Evolutionary conservation across 176 grass and related monocot species (phyloP), one percentile per base, ranked within the genome.

Genomic region (Triticum timopheevii): DNA sequence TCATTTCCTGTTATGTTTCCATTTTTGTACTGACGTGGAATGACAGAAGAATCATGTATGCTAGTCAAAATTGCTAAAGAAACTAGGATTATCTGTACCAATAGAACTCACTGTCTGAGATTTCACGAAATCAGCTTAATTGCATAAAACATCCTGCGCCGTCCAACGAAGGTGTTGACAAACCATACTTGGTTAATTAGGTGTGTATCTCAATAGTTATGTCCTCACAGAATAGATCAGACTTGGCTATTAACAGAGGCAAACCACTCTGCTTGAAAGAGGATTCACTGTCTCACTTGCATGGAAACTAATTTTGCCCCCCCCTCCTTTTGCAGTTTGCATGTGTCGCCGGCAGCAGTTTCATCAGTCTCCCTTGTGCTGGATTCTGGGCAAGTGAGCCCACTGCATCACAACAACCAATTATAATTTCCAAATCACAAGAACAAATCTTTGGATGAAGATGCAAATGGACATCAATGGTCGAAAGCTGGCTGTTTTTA

Each of bases 351-450:
- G 24, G 25, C 9, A 58, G 82, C 45, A 58, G 81, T 71, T 82
- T 16, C 74, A n/a, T 69, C 89, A 86, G 17, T 63, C 58, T 82
- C 73, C 59, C 49, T 76, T 94, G 65, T 79, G 65, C 56, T 92
- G 88, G 61, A 95, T 86, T 79, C 88, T 85, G 15, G 88, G 90
- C 17, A 79, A 89, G 74, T 79, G 90, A 75, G 93, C 90, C 93
- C 93, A 95, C 90, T 92, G 70, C 76, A 88, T 75, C 9, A 36
- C 61, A 62, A 16, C 9, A 66, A 63, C 39, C 2, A 65, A 73
- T 38, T 42, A 10, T 27, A 76, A 42, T 27, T 70, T 81, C 7
- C 61, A 52, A 20, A 19, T 80, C 38, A 56, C 4, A 40, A 4
- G 34, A 85, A 20, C 5, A 22, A 76, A 19, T 4, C 15, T 28